Conservation (phyloP, 2,329 filamentous ascomycete genomes). For the Lasiodiplodia theobromae region DNA sequence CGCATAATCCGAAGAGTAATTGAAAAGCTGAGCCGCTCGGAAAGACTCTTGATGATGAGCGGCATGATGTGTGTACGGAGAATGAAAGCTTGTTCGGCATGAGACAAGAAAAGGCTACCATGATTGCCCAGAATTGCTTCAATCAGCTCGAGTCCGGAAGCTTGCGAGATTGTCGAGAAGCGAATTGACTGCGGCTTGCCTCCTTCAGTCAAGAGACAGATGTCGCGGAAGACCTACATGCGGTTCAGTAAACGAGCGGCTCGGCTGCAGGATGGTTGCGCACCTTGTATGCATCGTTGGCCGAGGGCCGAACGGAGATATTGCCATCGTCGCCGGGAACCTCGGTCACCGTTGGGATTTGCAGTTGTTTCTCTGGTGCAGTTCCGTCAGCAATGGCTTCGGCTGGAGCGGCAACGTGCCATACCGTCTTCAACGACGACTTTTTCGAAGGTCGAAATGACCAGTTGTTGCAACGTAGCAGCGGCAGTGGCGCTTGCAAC, state of each 20-base stretch:
- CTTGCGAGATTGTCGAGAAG: conserved; percentile 78
- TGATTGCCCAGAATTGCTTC: conserved; percentile 90
- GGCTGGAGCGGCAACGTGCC: conserved; percentile 39
- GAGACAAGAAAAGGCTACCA: conserved; percentile 76
- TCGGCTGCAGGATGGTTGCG: background rate
- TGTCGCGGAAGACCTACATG: conserved; percentile 78
- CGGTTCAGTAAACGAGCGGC: conserved; percentile 31
- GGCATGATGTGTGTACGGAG: conserved; percentile 82
- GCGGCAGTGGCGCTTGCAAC: conserved; percentile 96
- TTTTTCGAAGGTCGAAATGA: conserved; percentile 92
- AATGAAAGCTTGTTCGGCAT: conserved; percentile 82
- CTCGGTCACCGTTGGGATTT: conserved; percentile 68
- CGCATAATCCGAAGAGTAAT: conserved; percentile 82
- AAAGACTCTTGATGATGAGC: conserved; percentile 77
- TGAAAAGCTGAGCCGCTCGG: conserved; percentile 79
- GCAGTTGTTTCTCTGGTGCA: conserved; percentile 47
- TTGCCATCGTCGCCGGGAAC: conserved; percentile 70
- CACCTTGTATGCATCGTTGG: conserved; percentile 83
- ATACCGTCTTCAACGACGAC: conserved; percentile 81
- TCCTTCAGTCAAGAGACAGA: conserved; percentile 86
- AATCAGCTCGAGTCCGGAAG: conserved; percentile 88
- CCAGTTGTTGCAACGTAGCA: conserved; percentile 93
- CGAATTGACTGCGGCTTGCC: conserved; percentile 83
- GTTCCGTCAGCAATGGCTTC: background rate
- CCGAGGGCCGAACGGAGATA: conserved; percentile 74